These are phyloP conservation scores for Cyberlindnera petersonii DNA, from an alignment of 805 yeast genomes.

Conservation along the genomic window DNA sequence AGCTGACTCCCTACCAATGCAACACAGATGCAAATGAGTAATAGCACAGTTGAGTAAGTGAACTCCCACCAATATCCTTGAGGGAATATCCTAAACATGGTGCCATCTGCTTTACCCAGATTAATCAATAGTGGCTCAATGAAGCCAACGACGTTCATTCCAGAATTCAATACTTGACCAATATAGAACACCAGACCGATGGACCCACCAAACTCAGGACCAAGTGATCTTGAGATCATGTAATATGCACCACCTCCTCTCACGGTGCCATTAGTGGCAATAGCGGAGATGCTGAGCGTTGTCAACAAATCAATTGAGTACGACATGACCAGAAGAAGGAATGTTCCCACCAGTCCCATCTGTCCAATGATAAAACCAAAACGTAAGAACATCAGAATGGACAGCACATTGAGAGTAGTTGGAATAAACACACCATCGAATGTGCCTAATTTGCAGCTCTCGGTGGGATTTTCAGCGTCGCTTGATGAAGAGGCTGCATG, in stretches of 20 bases:
- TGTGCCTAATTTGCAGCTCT: conserved; percentile 60
- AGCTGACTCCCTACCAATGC: conserved; percentile 77
- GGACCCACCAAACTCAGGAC: conserved; percentile 98
- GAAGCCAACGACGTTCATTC: conserved; percentile 93
- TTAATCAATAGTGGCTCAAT: conserved; percentile 85
- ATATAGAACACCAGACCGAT: conserved; percentile 91
- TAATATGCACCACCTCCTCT: conserved; percentile 98
- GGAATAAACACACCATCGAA: conserved; percentile 91
- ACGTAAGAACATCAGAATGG: conserved; percentile 91
- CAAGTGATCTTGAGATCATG: conserved; percentile 91
- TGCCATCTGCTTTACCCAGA: conserved; percentile 62
- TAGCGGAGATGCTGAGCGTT: conserved; percentile 87
- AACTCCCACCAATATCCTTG: conserved; percentile 66
- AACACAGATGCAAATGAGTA: conserved; percentile 67
- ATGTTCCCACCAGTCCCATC: conserved; percentile 80
- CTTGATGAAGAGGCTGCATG: conserved; percentile 5
- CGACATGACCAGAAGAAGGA: conserved; percentile 63
- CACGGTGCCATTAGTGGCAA: conserved; percentile 95
- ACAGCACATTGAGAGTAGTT: conserved; percentile 85
- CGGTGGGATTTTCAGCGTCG: conserved; percentile 2
- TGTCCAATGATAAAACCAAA: conserved; percentile 96
- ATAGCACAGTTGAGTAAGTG: conserved; percentile 63
- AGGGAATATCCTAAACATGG: conserved; percentile 56
- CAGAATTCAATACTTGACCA: conserved; percentile 89
- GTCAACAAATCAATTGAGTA: conserved; percentile 81